Conservation (phyloP, 2,329 filamentous ascomycete genomes). For the Colletotrichum sp. region DNA sequence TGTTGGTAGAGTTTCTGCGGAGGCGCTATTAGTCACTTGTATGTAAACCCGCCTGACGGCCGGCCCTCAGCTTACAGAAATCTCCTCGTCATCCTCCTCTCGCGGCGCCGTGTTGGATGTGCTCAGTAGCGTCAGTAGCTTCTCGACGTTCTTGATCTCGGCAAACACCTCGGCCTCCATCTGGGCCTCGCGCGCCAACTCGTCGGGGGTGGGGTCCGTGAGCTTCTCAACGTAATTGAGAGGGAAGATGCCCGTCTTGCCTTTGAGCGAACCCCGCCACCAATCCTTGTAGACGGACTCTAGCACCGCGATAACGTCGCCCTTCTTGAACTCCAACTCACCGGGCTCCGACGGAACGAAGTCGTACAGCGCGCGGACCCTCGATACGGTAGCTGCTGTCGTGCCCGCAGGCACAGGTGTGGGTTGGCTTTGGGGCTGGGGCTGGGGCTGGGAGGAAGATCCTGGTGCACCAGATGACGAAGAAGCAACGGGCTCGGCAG, state of each 20-base stretch:
- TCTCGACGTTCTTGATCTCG: conserved; percentile 68
- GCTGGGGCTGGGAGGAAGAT: conserved; percentile 31
- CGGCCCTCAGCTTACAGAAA: conserved; percentile 65
- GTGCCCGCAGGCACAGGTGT: conserved; percentile 77
- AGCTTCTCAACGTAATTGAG: conserved; percentile 99
- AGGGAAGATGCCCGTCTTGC: conserved; percentile 96
- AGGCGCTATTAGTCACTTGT: background rate
- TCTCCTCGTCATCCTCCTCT: conserved; percentile 95
- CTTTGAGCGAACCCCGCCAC: conserved; percentile 96
- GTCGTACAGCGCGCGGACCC: conserved; percentile 91
- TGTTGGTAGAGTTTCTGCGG: conserved; percentile 81
- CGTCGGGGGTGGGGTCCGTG: conserved; percentile 90
- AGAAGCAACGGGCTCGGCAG: conserved; percentile 40
- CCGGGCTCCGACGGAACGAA: conserved; percentile 93
- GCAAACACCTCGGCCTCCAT: conserved; percentile 81
- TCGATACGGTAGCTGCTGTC: conserved; percentile 93
- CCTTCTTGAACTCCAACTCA: conserved; percentile 94
- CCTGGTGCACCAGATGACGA: conserved; percentile 34
- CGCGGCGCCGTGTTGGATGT: conserved; percentile 80
- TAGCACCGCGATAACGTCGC: conserved; percentile 94
- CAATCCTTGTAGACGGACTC: conserved; percentile 99
- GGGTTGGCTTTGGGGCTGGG: conserved; percentile 45
- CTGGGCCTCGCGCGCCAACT: conserved; percentile 92
- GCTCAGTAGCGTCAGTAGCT: conserved; percentile 85
- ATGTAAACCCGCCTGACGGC: background rate